phyloP scores from a whole-genome alignment of 345 rosid species.

The Limnanthes douglasii region DNA sequence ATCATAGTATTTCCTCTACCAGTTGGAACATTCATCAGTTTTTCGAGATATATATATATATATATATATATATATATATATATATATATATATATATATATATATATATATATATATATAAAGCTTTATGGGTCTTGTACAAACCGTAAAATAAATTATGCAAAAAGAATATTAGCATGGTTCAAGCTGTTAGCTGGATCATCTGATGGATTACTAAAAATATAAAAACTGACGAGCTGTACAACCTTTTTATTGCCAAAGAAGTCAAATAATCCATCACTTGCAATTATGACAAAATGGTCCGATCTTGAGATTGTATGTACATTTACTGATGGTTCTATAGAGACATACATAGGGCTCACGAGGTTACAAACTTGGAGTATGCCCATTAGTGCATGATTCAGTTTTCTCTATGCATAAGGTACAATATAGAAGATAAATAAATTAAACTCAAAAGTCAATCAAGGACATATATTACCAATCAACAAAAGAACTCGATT shows the following conservation, averaged over 20 bases:
- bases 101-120: constrained; percentile 1
- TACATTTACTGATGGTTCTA: constrained; percentile 60
- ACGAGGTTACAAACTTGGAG: constrained; percentile 73
- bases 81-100: too few relatives aligned
- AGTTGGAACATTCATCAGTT: constrained; percentile 79
- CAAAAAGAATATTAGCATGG: background rate
- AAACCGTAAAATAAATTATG: background rate
- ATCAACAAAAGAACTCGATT: too few relatives aligned
- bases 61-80: too few relatives aligned
- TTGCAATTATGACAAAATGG: constrained; percentile 81
- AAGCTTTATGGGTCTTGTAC: background rate
- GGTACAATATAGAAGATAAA: background rate
- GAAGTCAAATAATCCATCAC: constrained; percentile 94
- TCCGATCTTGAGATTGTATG: constrained; percentile 56
- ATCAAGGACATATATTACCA: background rate
- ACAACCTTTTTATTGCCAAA: constrained; percentile 74
- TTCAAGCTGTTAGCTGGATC: constrained; percentile 99
- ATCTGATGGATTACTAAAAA: constrained; percentile 42
- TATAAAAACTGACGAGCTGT: constrained; percentile 42
- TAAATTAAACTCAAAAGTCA: background rate
- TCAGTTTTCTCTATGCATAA: constrained; percentile 54
- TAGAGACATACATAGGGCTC: constrained; percentile 86
- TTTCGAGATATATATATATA: constrained; percentile 81
- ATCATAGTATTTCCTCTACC: constrained; percentile 90
- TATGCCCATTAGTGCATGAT: constrained; percentile 90